Base-by-base conservation (phyloP, 257 asterid genomes). In the Craterostigma plantagineum region DNA sequence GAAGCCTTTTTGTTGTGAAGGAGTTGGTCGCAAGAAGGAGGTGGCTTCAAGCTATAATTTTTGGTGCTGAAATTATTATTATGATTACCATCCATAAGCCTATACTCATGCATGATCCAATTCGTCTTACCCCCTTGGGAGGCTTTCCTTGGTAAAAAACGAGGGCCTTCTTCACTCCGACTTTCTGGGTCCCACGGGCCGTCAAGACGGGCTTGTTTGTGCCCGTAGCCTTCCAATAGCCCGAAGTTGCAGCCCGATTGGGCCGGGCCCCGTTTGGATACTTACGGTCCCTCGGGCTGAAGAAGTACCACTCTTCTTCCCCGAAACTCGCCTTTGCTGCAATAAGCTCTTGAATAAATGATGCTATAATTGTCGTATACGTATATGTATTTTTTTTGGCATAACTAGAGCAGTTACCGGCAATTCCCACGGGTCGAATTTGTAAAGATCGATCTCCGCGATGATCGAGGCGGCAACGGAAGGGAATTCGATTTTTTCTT, bases 351-450 rank as follows among this genome's bases (percentile, higher is more conserved):
- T n/a, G n/a, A n/a, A n/a, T n/a, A n/a, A n/a, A n/a, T n/a, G n/a
- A n/a, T n/a, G n/a, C n/a, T n/a, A n/a, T n/a, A n/a, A n/a, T n/a
- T n/a, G n/a, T n/a, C n/a, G n/a, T n/a, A n/a, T n/a, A n/a, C n/a
- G n/a, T n/a, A n/a, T n/a, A n/a, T n/a, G n/a, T n/a, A n/a, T n/a
- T n/a, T n/a, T n/a, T n/a, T n/a, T n/a, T n/a, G n/a, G n/a, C n/a
- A n/a, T n/a, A n/a, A 34, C 30, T 1, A 4, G 11, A 13, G 14
- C 1, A 3, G 4, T 16, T 45, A 74, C 84, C 72, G 7, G 84
- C 1, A 70, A 71, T 27, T 75, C 84, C 84, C 84, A 74, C 0
- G 79, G 84, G 46, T 67, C 84, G 38, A 64, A 75, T 27, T 75
- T 67, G 44, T 70, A 75, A 13, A 70, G 74, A 65, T 71, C 85